Evolutionary conservation across 306 rosid genomes (phyloP).

Genomic region (Ceratonia siliqua): DNA sequence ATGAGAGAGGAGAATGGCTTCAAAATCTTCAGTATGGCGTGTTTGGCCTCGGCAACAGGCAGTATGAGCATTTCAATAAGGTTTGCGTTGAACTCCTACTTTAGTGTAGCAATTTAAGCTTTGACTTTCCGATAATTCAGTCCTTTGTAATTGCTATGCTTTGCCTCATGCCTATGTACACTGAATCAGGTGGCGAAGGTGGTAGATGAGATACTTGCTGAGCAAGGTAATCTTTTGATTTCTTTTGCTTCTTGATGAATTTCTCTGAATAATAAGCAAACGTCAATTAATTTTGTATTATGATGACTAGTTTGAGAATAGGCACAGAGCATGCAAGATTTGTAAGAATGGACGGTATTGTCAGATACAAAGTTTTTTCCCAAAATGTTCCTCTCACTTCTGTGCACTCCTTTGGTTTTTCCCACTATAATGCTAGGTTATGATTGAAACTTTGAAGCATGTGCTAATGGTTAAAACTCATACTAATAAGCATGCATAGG

Average conservation of each 20-base stretch:
- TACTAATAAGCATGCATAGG: not conserved
- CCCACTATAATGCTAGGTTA: too few species aligned
- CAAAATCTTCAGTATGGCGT: slow-evolving; percentile 80
- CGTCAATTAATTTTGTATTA: not conserved
- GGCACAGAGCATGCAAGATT: not conserved
- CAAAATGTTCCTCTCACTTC: not conserved
- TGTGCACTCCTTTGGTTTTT: not conserved
- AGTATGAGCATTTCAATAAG: slow-evolving; percentile 98
- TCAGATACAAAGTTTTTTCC: not conserved
- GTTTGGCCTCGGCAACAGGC: slow-evolving; percentile 98
- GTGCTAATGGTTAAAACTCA: not conserved
- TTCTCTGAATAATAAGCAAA: slow-evolving; percentile 5
- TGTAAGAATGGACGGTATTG: not conserved
- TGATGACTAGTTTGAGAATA: slow-evolving; percentile 4
- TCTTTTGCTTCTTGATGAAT: slow-evolving; percentile 4
- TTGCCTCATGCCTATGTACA: slow-evolving; percentile 11
- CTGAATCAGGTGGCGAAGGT: slow-evolving; percentile 68
- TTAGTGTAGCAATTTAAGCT: slow-evolving; percentile 15
- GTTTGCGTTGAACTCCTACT: slow-evolving; percentile 42
- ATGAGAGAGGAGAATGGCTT: slow-evolving; percentile 81
- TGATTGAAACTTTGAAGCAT: too few species aligned
- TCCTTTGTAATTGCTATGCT: slow-evolving; percentile 1
- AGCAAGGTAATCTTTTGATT: slow-evolving; percentile 63
- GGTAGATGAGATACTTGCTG: slow-evolving; percentile 64
- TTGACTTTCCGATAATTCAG: not conserved